Evolutionary conservation across 2,329 filamentous ascomycete genomes (phyloP).

Genomic region (Colletotrichum euphorbiae): DNA sequence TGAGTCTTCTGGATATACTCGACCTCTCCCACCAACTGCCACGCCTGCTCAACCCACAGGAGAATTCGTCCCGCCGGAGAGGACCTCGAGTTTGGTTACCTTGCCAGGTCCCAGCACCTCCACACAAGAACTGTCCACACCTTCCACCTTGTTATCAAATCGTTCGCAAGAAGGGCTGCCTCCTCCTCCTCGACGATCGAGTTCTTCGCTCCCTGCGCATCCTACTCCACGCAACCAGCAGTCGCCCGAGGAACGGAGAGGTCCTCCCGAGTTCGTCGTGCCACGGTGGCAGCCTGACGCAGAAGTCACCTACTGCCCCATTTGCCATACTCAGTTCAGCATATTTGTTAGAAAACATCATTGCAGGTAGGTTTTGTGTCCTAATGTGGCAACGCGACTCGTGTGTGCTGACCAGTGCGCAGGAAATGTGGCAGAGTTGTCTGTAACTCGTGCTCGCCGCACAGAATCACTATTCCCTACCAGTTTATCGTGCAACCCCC

Average conservation of each 20-base stretch:
- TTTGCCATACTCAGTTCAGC: conserved; percentile 83
- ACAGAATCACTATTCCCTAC: conserved; percentile 92
- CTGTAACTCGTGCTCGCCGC: conserved; percentile 89
- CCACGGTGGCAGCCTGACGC: conserved; percentile 91
- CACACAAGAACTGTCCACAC: conserved; percentile 5
- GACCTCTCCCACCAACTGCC: conserved; percentile 37
- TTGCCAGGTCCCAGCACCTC: conserved; percentile 18
- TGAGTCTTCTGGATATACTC: conserved; percentile 18
- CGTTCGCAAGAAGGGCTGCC: conserved; percentile 24
- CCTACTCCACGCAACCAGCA: conserved; percentile 23
- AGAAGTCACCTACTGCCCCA: conserved; percentile 85
- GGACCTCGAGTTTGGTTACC: conserved; percentile 26
- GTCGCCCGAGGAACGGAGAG: conserved; percentile 20
- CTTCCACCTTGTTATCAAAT: neutral
- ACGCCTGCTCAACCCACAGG: conserved; percentile 33
- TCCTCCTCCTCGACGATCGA: conserved; percentile 32
- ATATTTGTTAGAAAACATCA: conserved; percentile 93
- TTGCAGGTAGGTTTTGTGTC: conserved; percentile 74
- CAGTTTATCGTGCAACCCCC: conserved; percentile 91
- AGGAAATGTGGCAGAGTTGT: conserved; percentile 95
- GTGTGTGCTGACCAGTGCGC: conserved; percentile 5
- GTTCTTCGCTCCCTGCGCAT: conserved; percentile 9
- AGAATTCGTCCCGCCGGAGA: conserved; percentile 35
- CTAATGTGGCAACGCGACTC: neutral
- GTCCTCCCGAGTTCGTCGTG: conserved; percentile 62